These are phyloP conservation scores for Zoysia matrella DNA, from an alignment of 202 grass and related monocot genomes.

Conservation along the genomic window DNA sequence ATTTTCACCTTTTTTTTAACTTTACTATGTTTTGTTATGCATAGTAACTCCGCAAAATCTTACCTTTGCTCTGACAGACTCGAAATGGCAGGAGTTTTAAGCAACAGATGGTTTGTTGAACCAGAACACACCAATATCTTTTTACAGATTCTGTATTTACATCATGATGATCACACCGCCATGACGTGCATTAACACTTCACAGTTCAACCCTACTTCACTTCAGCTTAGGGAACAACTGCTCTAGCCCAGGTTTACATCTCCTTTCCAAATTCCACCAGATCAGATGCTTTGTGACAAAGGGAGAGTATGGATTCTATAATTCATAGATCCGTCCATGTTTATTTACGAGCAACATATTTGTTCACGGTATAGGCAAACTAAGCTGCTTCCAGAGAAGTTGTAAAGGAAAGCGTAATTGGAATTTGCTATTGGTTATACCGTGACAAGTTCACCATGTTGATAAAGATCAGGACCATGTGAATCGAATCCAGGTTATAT, in stretches of 20 bases:
- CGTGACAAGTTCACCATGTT: slow-evolving; percentile 9
- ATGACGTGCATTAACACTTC: background rate
- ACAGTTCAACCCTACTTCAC: no score
- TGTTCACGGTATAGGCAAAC: slow-evolving; percentile 50
- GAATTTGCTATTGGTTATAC: background rate
- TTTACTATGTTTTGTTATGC: no score
- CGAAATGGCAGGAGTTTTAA: background rate
- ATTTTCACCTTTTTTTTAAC: no score
- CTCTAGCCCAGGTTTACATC: background rate
- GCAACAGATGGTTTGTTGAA: background rate
- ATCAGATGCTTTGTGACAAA: background rate
- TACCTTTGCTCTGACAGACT: background rate
- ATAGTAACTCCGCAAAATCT: no score
- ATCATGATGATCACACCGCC: slow-evolving; percentile 5
- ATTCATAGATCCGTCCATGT: slow-evolving; percentile 33
- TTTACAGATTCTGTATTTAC: background rate
- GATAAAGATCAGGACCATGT: slow-evolving; percentile 10
- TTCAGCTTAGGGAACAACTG: slow-evolving; percentile 2
- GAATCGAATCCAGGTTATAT: background rate
- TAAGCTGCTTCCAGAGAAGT: slow-evolving; percentile 62
- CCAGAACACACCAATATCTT: background rate
- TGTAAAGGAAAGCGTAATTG: slow-evolving; percentile 6
- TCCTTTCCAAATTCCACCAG: background rate
- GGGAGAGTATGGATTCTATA: background rate
- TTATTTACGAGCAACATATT: slow-evolving; percentile 37